Evolutionary conservation across 352 stramenopile species (phyloP).

Genomic region (Phytopythium boreale): DNA sequence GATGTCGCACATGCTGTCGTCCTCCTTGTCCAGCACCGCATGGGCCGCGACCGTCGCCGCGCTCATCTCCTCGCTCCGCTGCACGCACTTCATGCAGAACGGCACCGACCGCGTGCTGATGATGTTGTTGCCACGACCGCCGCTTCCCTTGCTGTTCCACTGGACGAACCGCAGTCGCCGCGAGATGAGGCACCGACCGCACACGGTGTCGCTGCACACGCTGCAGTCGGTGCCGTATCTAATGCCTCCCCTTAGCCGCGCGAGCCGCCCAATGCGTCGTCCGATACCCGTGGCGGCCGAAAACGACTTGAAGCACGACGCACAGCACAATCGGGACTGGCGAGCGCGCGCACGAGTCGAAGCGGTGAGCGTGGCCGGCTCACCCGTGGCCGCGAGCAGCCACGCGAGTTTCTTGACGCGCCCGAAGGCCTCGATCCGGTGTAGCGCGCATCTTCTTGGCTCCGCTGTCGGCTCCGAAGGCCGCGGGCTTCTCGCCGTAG

Average conservation of each 20-base stretch:
- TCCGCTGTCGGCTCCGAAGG: conserved; percentile 17
- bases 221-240: background rate
- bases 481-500: background rate
- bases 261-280: background rate
- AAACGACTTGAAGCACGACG: background rate
- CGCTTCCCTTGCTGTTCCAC: background rate
- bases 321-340: background rate
- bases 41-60: conserved; percentile 21
- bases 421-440: conserved; percentile 18
- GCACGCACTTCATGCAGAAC: conserved; percentile 30
- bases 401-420: conserved; percentile 34
- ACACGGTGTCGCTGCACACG: background rate
- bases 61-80: conserved; percentile 25
- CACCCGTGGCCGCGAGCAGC: conserved; percentile 21
- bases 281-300: background rate
- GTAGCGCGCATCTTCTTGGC: conserved; percentile 29
- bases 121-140: background rate
- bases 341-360: conserved; percentile 20
- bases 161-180: conserved; percentile 8
- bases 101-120: conserved; percentile 11
- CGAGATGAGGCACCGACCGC: background rate
- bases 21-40: conserved; percentile 23
- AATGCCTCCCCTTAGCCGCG: conserved; percentile 12
- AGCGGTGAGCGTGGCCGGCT: conserved; percentile 20
- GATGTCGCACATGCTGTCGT: conserved; percentile 4